Evolutionary conservation across 2,329 filamentous ascomycete genomes (phyloP).

Genomic region (Colletotrichum salicis): DNA sequence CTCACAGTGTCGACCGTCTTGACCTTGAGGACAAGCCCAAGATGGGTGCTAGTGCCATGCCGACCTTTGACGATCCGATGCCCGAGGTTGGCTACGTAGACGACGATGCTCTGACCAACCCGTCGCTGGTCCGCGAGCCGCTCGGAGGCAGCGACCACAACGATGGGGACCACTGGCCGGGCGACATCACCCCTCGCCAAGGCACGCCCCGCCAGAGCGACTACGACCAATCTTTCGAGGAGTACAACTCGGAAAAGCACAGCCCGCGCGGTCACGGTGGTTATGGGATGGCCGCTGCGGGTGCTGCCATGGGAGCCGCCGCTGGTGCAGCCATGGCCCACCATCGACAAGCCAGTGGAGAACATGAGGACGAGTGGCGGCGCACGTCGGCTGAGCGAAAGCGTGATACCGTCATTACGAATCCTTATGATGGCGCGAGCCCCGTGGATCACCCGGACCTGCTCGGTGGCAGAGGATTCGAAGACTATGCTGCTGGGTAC

Average conservation of each 20-base stretch:
- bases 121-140: slow-evolving; percentile 82
- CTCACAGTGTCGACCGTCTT: slow-evolving; percentile 69
- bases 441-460: slow-evolving; percentile 69
- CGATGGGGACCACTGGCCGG: slow-evolving; percentile 44
- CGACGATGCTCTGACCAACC: slow-evolving; percentile 83
- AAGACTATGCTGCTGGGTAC: slow-evolving; percentile 56
- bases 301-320: slow-evolving; percentile 63
- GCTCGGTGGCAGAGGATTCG: slow-evolving; percentile 51
- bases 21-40: slow-evolving; percentile 63
- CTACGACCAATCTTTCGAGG: slow-evolving; percentile 41
- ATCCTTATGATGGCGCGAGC: slow-evolving; percentile 74
- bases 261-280: slow-evolving; percentile 38
- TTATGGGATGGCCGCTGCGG: slow-evolving; percentile 61
- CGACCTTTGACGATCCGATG: slow-evolving; percentile 75
- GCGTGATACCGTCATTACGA: slow-evolving; percentile 73
- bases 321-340: slow-evolving; percentile 59
- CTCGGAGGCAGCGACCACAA: slow-evolving; percentile 61
- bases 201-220: slow-evolving; percentile 45
- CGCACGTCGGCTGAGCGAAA: slow-evolving; percentile 71
- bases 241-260: slow-evolving; percentile 37
- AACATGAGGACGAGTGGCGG: slow-evolving; percentile 73
- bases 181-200: slow-evolving; percentile 45
- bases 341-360: slow-evolving; percentile 65
- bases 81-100: slow-evolving; percentile 78
- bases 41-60: slow-evolving; percentile 76